Evolutionary conservation across 2,329 filamentous ascomycete species (phyloP), one percentile per base, ranked within the genome.

Genomic region (Phoma sp.): DNA sequence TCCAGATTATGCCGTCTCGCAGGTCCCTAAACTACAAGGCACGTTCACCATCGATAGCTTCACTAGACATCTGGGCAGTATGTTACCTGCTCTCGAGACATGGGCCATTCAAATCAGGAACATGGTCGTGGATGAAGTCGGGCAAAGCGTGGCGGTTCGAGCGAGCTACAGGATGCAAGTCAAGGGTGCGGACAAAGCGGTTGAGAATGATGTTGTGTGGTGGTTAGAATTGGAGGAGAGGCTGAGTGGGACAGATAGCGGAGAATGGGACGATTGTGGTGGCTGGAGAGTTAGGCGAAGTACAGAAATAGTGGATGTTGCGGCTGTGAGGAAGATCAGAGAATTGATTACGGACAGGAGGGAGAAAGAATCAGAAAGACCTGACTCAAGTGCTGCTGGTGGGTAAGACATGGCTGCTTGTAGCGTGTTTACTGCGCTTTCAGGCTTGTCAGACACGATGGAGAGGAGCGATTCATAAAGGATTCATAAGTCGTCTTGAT

Each of bases 151-250:
- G 24, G 71, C 61, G 2, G 43, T 68, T 22, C 47, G 67, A 13
- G 61, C 52, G 7, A 59, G 62, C 6, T 72, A 69, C 50, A 56
- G 42, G 11, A 74, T 75, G 68, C 41, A 29, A 24, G 60, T 58
- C 1, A 58, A 58, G 27, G 65, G 58, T 0, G 45, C 4, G 10
- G 30, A 18, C 9, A 58, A 52, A 22, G 18, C 25, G 11, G 58
- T 64, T 18, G 65, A 68, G 41, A 72, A 74, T 53, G 72, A 75
- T 48, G 47, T 75, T 13, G 7, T 74, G 11, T 73, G 72, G 64
- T 60, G 66, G 53, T 46, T 74, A 50, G 62, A 57, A n/a, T 58
- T 75, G 55, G 60, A 64, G 35, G 48, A 51, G 13, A 48, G 41
- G 5, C 7, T 9, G 7, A 4, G 8, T 11, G 29, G 37, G 27